Conservation (phyloP, 2,329 filamentous ascomycete genomes). For the Aureobasidium sp. region DNA sequence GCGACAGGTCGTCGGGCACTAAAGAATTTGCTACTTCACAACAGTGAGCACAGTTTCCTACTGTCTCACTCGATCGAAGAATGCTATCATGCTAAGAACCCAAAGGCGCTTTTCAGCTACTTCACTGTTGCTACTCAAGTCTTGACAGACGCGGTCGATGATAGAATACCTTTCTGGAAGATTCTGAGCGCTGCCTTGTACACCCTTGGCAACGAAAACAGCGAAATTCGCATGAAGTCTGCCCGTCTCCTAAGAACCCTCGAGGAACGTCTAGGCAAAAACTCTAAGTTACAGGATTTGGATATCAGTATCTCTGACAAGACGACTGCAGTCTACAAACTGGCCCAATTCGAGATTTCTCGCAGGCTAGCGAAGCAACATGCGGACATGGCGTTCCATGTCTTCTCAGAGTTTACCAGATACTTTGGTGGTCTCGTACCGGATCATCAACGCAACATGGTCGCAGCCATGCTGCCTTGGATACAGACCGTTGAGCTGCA, state of each 20-base stretch:
- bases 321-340: slow-evolving; percentile 94
- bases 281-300: slow-evolving; percentile 89
- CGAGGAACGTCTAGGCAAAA: slow-evolving; percentile 75
- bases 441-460: slow-evolving; percentile 82
- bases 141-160: slow-evolving; percentile 67
- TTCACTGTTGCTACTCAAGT: slow-evolving; percentile 89
- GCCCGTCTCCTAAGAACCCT: slow-evolving; percentile 71
- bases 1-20: slow-evolving; percentile 80
- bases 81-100: slow-evolving; percentile 75
- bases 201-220: slow-evolving; percentile 85
- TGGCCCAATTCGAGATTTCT: slow-evolving; percentile 94
- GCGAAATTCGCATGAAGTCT: slow-evolving; percentile 81
- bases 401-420: slow-evolving; percentile 91
- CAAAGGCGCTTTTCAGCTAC: slow-evolving; percentile 88
- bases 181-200: slow-evolving; percentile 82
- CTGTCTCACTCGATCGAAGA: slow-evolving; percentile 84
- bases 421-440: slow-evolving; percentile 85
- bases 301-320: slow-evolving; percentile 98
- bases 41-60: slow-evolving; percentile 76
- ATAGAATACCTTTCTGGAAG: slow-evolving; percentile 83
- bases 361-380: slow-evolving; percentile 83
- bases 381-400: slow-evolving; percentile 78
- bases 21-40: slow-evolving; percentile 83
- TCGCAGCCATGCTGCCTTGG: slow-evolving; percentile 92
- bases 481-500: slow-evolving; percentile 90